Conservation (phyloP, 768 basidiomycete species). For the Suillus subaureus region DNA sequence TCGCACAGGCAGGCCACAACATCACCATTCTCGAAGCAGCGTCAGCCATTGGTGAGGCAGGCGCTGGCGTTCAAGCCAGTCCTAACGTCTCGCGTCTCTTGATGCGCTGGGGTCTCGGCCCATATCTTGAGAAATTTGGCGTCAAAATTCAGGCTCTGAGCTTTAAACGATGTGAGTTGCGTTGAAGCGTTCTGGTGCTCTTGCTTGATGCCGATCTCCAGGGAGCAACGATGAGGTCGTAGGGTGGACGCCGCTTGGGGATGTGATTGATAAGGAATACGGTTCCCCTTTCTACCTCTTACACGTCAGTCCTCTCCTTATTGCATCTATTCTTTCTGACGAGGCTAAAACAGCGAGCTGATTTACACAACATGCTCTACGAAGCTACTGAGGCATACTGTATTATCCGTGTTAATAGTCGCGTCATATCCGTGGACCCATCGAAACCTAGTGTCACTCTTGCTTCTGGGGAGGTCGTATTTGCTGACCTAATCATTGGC, state of each 20-base stretch:
- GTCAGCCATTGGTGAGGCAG: slow-evolving; percentile 42
- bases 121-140: slow-evolving; percentile 38
- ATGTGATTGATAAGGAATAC: slow-evolving; percentile 32
- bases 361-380: slow-evolving; percentile 44
- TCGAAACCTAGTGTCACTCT: slow-evolving; percentile 38
- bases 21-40: slow-evolving; percentile 54
- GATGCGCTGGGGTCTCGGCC: slow-evolving; percentile 52
- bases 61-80: slow-evolving; percentile 54
- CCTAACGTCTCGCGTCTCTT: slow-evolving; percentile 47
- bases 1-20: slow-evolving; percentile 50
- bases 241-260: slow-evolving; percentile 40
- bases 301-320: slow-evolving; percentile 31
- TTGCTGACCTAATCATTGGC: slow-evolving; percentile 49
- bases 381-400: slow-evolving; percentile 39
- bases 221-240: slow-evolving; percentile 38
- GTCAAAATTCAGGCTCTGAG: slow-evolving; percentile 43
- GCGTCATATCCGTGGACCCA: slow-evolving; percentile 39
- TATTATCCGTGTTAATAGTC: slow-evolving; percentile 37
- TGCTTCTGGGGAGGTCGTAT: slow-evolving; percentile 43
- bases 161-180: slow-evolving; percentile 43
- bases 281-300: slow-evolving; percentile 37
- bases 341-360: slow-evolving; percentile 40
- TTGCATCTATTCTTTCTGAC: not conserved
- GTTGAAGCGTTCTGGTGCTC: too few species aligned
- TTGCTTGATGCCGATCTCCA: slow-evolving; percentile 6